phyloP scores from a whole-genome alignment of 768 basidiomycete species.

The Clitopilus hobsonii region DNA sequence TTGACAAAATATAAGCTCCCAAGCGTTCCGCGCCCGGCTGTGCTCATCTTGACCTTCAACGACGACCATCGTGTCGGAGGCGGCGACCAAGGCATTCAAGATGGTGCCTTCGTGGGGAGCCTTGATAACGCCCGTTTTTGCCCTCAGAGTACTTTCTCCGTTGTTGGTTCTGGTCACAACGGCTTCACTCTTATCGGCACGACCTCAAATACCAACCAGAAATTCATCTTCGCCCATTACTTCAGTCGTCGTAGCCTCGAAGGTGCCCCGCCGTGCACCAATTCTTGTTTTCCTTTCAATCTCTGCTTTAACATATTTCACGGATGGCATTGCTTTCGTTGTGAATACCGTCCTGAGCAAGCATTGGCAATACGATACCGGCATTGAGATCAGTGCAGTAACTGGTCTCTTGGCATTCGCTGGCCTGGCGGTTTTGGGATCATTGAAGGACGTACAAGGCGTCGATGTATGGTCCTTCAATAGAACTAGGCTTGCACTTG shows the following conservation, averaged over 20 bases:
- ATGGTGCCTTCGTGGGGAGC: constrained; percentile 13
- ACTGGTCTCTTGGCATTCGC: constrained; percentile 67
- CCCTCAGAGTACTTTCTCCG: constrained; percentile 65
- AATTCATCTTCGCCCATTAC: constrained; percentile 63
- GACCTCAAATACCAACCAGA: constrained; percentile 33
- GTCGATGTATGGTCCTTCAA: constrained; percentile 62
- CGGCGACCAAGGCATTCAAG: constrained; percentile 24
- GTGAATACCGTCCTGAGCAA: constrained; percentile 59
- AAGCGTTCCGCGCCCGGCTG: not conserved
- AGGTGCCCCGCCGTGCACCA: constrained; percentile 68
- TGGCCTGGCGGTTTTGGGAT: constrained; percentile 69
- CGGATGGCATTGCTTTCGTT: constrained; percentile 74
- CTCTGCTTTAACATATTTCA: constrained; percentile 65
- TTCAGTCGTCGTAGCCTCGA: constrained; percentile 67
- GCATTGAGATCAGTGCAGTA: constrained; percentile 63
- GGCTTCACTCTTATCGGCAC: constrained; percentile 52
- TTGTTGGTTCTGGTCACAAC: constrained; percentile 57
- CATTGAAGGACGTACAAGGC: constrained; percentile 75
- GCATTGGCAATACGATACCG: constrained; percentile 59
- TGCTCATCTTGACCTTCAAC: constrained; percentile 3
- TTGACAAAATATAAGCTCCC: constrained; percentile 1
- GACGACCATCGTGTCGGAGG: constrained; percentile 14
- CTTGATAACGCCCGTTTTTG: constrained; percentile 36
- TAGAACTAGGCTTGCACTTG: constrained; percentile 51
- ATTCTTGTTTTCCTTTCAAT: constrained; percentile 73